Evolutionary conservation across 2,329 filamentous ascomycete species (phyloP).

Genomic region (Claviceps sp.): DNA sequence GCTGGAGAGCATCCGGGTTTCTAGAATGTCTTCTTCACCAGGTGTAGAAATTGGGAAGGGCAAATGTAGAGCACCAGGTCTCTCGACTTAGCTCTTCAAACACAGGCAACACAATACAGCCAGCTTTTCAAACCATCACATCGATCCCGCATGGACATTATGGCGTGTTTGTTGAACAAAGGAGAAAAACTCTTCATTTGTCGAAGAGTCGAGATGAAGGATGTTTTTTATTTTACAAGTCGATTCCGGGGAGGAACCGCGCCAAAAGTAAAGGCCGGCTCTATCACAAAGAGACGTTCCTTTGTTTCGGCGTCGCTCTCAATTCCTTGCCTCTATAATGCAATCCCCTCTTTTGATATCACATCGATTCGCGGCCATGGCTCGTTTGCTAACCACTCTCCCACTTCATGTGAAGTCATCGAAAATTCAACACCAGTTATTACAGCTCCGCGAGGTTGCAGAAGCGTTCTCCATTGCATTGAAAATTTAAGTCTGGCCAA

Average conservation of each 20-base stretch:
- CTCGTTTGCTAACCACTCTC: conserved; percentile 14
- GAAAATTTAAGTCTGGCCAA: conserved; percentile 23
- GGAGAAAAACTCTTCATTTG: conserved; percentile 16
- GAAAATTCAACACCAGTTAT: conserved; percentile 17
- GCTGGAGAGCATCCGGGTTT: too few species aligned
- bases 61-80: background rate
- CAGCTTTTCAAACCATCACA: background rate
- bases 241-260: conserved; percentile 20
- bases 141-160: conserved; percentile 14
- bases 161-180: conserved; percentile 10
- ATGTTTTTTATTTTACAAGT: conserved; percentile 33
- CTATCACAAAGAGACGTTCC: conserved; percentile 20
- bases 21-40: too few species aligned
- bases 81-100: background rate
- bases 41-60: too few species aligned
- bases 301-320: conserved; percentile 20
- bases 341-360: conserved; percentile 23
- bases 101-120: background rate
- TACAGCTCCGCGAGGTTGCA: conserved; percentile 23
- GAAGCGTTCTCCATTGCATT: conserved; percentile 20
- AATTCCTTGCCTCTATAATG: conserved; percentile 29
- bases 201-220: conserved; percentile 25
- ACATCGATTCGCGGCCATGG: conserved; percentile 17
- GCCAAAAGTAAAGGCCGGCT: conserved; percentile 20
- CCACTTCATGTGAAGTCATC: conserved; percentile 13